Evolutionary conservation across 805 yeast genomes (phyloP), one percentile per base, ranked within the genome.

Genomic region (Debaryomyces maramus): DNA sequence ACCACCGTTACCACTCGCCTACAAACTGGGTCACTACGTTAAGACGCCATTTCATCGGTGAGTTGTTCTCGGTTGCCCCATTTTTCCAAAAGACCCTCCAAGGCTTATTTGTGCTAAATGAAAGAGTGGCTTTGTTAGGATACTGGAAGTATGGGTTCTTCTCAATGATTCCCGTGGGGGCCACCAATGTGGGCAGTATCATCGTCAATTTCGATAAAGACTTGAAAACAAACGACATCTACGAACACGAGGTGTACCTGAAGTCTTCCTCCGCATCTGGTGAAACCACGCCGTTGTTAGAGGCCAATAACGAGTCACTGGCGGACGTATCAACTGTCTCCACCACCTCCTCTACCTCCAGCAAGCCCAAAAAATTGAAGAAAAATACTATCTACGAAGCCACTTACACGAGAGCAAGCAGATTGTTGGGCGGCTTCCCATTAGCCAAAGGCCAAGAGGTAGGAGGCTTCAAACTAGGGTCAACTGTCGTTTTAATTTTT

Each of bases 141-240:
- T 82, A 88, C 55, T 93, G 99, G 99, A 87, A 85, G 58, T 77
- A 93, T 60, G 99, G 99, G 0, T 93, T 93, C 54, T 93, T 93
- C 68, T 84, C 95, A 48, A 93, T 93, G 99, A 91, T 96, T 0
- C 97, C 99, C 0, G 99, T 93, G 9, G 99, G 99, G 10, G 99
- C 99, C 17, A 93, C 99, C 2, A 93, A 93, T 65, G 99, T 93
- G 21, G 99, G 99, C 5, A 85, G 95, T 53, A 93, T 93, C 49
- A 82, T 85, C 43, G 75, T 93, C 49, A 88, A 90, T 58, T 93
- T 93, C 55, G 99, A 93, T 64, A 83, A 84, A 65, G 90, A 87
- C 55, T 76, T 93, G 55, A 77, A 83, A 27, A 93, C 99, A 10
- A 93, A 93, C 61, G 82, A 80, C 22, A 73, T 75, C 32, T 81